Evolutionary conservation across 2,329 filamentous ascomycete genomes (phyloP).

Genomic region (Cercospora zeina): DNA sequence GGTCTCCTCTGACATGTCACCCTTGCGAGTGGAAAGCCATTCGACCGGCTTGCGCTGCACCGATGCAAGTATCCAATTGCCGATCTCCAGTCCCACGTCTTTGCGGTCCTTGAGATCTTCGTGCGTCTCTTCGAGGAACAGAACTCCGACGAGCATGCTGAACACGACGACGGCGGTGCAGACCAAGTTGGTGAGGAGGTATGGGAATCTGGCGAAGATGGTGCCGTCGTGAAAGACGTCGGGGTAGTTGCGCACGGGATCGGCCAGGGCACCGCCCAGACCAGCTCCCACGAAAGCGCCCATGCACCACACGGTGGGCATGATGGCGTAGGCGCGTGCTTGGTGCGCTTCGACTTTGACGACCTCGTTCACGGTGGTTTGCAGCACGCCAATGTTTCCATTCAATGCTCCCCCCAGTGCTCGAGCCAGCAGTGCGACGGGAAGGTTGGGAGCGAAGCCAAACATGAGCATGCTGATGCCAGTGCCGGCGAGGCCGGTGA

Average conservation of each 20-base stretch:
- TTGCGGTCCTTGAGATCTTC: conserved; percentile 72
- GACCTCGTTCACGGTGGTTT: conserved; percentile 92
- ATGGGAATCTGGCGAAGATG: conserved; percentile 84
- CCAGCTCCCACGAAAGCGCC: conserved; percentile 93
- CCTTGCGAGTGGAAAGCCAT: conserved; percentile 44
- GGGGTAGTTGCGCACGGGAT: conserved; percentile 82
- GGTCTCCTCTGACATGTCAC: conserved; percentile 57
- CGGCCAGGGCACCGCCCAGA: conserved; percentile 84
- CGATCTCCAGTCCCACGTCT: conserved; percentile 75
- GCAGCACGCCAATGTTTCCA: conserved; percentile 92
- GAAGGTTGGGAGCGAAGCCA: conserved; percentile 81
- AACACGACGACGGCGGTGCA: conserved; percentile 75
- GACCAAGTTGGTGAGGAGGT: conserved; percentile 88
- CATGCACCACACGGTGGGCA: conserved; percentile 97
- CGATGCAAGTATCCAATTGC: conserved; percentile 62
- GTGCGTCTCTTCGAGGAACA: conserved; percentile 95
- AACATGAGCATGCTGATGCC: conserved; percentile 90
- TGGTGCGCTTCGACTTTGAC: conserved; percentile 93
- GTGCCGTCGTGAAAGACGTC: conserved; percentile 68
- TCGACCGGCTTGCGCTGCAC: conserved; percentile 31
- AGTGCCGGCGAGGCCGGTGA: conserved; percentile 86
- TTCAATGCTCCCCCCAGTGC: conserved; percentile 89
- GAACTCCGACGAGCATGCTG: conserved; percentile 73
- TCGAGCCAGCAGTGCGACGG: conserved; percentile 80
- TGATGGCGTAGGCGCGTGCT: conserved; percentile 90